Base-by-base conservation (phyloP, 371 early-diverging fungal species). In the Circinella minor region DNA sequence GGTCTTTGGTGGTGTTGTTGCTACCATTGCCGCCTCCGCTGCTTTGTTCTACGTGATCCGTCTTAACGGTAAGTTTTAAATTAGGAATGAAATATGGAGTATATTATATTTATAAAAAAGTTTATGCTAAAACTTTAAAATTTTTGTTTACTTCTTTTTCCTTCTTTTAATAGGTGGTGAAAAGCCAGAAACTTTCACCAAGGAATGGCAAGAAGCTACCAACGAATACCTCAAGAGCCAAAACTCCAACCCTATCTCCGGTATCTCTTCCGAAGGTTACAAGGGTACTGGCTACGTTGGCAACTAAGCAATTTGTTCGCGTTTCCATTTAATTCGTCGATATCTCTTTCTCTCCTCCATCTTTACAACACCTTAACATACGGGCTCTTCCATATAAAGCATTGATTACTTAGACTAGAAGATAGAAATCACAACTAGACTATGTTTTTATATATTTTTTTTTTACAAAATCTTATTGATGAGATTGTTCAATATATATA, bases 161-260 rank as follows among this genome's bases (percentile, higher is more conserved):
- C 27, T 27, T 27, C 27, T 27, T 27, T 27, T 27, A 27, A 27
- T 49, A 82, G 87, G 86, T 84, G 83, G 79, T 68, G 86, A 91
- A 74, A 90, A 88, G 68, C 91, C 93, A 60, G 77, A 71, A 46
- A 95, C 98, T 68, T 77, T 89, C 74, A 91, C 80, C 87, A 92
- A 91, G 83, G 97, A 98, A 87, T 98, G 98, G 97, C 89, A 93
- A 81, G 95, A 95, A 78, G 96, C 93, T 65, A 87, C 93, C 77
- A 92, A 94, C 86, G 91, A 91, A 77, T 87, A 88, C 72, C 89
- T 93, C 77, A 91, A 88, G 79, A 89, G 88, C 81, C 86, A 91
- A 77, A 95, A 95, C 85, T 88, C 89, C 83, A 96, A 98, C 86
- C 98, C 98, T 67, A 91, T 91, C 89, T 73, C 83, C 65, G 97